Evolutionary conservation across 768 basidiomycete species (phyloP).

Genomic region (Nidularia pulvinata): DNA sequence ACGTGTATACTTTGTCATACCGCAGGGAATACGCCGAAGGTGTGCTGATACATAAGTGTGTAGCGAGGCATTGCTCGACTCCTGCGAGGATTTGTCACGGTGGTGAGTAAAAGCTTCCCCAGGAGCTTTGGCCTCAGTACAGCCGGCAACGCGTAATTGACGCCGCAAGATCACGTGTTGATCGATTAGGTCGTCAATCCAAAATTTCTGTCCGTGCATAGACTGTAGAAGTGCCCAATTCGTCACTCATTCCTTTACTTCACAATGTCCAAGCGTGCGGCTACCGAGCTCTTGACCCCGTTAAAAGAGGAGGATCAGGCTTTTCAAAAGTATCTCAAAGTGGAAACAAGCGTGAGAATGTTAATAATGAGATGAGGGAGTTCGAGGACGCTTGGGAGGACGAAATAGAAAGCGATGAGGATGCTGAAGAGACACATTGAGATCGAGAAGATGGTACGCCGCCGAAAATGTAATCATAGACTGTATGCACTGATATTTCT

Average conservation of each 20-base stretch:
- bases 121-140: no score
- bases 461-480: neutral
- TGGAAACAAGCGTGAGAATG: slow-evolving; percentile 40
- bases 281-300: slow-evolving; percentile 27
- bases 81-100: no score
- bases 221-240: slow-evolving; percentile 9
- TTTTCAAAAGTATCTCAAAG: slow-evolving; percentile 42
- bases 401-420: slow-evolving; percentile 90
- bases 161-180: no score
- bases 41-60: no score
- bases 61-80: no score
- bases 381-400: slow-evolving; percentile 99
- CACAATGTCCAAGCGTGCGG: slow-evolving; percentile 67
- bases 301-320: slow-evolving; percentile 42
- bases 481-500: slow-evolving; percentile 1
- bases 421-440: slow-evolving; percentile 61
- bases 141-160: no score
- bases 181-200: neutral
- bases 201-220: slow-evolving; percentile 3
- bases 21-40: no score
- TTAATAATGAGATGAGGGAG: slow-evolving; percentile 81
- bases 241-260: slow-evolving; percentile 1
- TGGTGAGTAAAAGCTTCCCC: no score
- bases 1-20: no score
- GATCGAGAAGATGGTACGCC: slow-evolving; percentile 64